Evolutionary conservation across 1,139 yeast genomes (phyloP), one percentile per base, ranked within the genome.

Genomic region (Yamadazyma friedrichii): DNA sequence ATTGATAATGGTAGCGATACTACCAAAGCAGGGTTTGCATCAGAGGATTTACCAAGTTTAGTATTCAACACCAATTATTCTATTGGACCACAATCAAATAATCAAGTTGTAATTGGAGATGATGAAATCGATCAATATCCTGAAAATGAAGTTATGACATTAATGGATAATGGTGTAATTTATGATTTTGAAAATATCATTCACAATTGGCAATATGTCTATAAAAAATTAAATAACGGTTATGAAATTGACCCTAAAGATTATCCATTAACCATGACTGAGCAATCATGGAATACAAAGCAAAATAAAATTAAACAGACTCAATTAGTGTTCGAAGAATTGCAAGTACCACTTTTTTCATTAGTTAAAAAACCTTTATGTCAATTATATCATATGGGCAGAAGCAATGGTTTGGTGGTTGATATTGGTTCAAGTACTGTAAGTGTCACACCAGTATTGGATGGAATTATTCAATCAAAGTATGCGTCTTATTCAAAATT

Each of bases 11-110:
- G 88, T 20, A 72, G 87, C 2, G 66, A 74, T 45, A 67, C 76
- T 12, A 82, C 88, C 32, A 76, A 81, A 44, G 89, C 89, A 1
- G 91, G 91, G 9, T 75, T 82, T 51, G 82, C 88, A 9, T 76
- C 76, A 46, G 82, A 75, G 39, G 87, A 83, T 40, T 59, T 79
- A 32, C 94, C 94, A 1, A 63, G 76, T 17, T 58, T 82, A 33
- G 75, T 78, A 4, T 69, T 82, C 51, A 78, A 82, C 40, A 71
- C 88, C 13, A 68, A 74, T 41, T 84, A 83, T 55, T 69, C 73
- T 44, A 61, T 67, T 43, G 44, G 62, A 25, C 22, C 38, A 4
- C 47, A 52, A 10, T 56, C 51, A 42, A 54, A 54, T 12, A 49
- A 48, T 31, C 42, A 53, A 13, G 64, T 71, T 12, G 60, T 70